Evolutionary conservation across 352 stramenopile genomes (phyloP), one percentile per base, ranked within the genome.

Genomic region (Phytopythium kandeliae): DNA sequence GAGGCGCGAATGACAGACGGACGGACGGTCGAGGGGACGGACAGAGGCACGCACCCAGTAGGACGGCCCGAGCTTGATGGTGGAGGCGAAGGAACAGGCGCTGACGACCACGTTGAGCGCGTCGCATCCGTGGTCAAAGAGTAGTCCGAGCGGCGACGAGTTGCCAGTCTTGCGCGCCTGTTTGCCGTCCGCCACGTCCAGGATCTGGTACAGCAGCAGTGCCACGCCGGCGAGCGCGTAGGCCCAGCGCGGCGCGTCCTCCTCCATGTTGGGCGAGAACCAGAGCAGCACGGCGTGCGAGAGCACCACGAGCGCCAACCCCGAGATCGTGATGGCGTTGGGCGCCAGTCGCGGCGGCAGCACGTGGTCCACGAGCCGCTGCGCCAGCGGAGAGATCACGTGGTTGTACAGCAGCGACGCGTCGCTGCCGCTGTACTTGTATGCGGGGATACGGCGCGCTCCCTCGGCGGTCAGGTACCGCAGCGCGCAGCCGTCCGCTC

Each of bases 371-470:
- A 92, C 84, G 40, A 91, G 79, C 69, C 65, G 68, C 58, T 94
- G 79, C 30, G 79, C 82, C 24, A 74, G 40, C 8, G 84, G 84
- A 44, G 80, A 92, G 63, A 92, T 79, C 25, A 86, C 58, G 67
- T 89, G 56, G 55, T 90, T 92, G 78, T 95, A 95, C 48, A 92
- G 48, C 10, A 92, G 58, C 51, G 79, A 92, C 21, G 73, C 72
- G 48, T 95, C 84, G 50, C 72, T 89, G 59, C 84, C 84, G 65
- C 79, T 92, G 70, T 95, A 95, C 69, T 89, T 86, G 57, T 94
- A 92, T 22, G 74, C 63, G 58, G 83, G 50, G 31, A 92, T 76
- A 54, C 71, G 67, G 54, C 82, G 74, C 42, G 81, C 80, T 48
- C 81, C 81, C 5, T 86, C 71, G 41, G 74, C 67, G 24, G 78